These are phyloP conservation scores for Eragrostis nindensis DNA, from an alignment of 176 grass and related monocot genomes.

Conservation along the genomic window DNA sequence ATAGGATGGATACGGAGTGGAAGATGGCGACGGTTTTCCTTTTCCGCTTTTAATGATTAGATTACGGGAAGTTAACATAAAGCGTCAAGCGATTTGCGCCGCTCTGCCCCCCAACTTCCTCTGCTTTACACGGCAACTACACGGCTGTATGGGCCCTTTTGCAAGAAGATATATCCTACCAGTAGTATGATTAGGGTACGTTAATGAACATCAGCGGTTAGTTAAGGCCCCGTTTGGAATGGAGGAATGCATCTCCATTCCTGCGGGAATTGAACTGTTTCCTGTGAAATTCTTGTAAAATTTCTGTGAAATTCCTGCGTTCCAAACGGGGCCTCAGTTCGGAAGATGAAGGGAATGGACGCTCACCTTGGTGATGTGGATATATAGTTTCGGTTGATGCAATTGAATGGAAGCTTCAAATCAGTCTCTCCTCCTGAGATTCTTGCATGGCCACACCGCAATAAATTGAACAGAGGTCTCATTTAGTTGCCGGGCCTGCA, in stretches of 20 bases:
- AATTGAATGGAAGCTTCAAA: constrained; percentile 18
- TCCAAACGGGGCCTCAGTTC: too few species aligned
- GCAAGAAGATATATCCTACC: background rate
- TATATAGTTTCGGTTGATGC: background rate
- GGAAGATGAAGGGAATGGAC: background rate
- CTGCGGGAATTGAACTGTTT: too few species aligned
- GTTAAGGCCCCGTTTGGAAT: too few species aligned
- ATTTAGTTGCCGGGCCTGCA: constrained; percentile 31
- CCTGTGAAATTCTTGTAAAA: too few species aligned
- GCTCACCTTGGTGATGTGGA: background rate
- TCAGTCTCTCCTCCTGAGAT: background rate
- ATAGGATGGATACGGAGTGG: background rate
- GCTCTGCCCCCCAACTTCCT: constrained; percentile 15
- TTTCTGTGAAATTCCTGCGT: too few species aligned
- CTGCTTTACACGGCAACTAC: constrained; percentile 30
- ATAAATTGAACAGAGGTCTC: constrained; percentile 22
- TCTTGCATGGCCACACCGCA: background rate
- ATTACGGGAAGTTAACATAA: constrained; percentile 51
- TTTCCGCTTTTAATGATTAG: constrained; percentile 52
- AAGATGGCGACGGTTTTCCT: background rate
- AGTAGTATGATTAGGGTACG: background rate
- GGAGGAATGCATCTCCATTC: too few species aligned
- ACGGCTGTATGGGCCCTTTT: constrained; percentile 18
- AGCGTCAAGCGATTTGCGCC: constrained; percentile 36
- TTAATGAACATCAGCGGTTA: background rate